These are phyloP conservation scores for Cryptococcus sp. DNA, from an alignment of 1,284 basidiomycete genomes.

Conservation along the genomic window DNA sequence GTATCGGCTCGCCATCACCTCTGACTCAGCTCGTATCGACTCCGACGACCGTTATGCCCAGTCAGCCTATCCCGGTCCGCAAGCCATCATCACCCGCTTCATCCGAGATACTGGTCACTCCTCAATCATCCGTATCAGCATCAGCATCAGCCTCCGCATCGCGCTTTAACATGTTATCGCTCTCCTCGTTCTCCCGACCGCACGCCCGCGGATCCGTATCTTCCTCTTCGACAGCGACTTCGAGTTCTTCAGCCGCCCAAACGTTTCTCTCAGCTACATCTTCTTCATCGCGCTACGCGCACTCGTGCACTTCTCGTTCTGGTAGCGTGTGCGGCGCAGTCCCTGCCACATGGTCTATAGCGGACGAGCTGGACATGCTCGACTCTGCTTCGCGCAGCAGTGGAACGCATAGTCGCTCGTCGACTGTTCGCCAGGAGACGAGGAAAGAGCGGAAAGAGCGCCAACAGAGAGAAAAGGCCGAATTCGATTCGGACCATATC, in stretches of 20 bases:
- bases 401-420: too few species aligned
- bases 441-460: slow-evolving; percentile 31
- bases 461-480: slow-evolving; percentile 28
- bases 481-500: slow-evolving; percentile 31
- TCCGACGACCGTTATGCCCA: too few species aligned
- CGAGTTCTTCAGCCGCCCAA: neutral
- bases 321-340: slow-evolving; percentile 12
- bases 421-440: slow-evolving; percentile 19
- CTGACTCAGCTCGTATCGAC: too few species aligned
- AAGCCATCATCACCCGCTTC: neutral
- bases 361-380: slow-evolving; percentile 20
- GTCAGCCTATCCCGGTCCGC: too few species aligned
- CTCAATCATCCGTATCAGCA: neutral
- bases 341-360: slow-evolving; percentile 20
- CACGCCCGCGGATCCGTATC: neutral
- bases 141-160: too few species aligned
- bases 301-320: slow-evolving; percentile 9
- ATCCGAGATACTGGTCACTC: neutral
- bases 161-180: neutral
- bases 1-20: too few species aligned
- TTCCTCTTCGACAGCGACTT: neutral
- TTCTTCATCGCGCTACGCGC: neutral
- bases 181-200: neutral
- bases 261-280: neutral
- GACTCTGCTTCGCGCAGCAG: slow-evolving; percentile 6